These are phyloP conservation scores for Trifolium repens DNA, from an alignment of 306 rosid species.

Conservation along the genomic window DNA sequence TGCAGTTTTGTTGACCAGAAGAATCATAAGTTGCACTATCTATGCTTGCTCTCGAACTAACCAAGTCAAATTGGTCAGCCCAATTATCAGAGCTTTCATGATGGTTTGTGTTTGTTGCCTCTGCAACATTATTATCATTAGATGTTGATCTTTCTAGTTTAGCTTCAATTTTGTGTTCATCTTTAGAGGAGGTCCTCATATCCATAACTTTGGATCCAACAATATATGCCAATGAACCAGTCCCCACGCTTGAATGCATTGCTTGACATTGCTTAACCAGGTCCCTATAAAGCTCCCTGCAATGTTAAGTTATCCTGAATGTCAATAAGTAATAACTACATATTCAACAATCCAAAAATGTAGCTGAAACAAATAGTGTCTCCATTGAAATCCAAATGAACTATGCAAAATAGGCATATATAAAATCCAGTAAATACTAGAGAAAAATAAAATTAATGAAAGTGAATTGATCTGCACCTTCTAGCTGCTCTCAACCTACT, in stretches of 20 bases:
- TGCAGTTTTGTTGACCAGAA: conserved; percentile 51
- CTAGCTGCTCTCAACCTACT: conserved; percentile 77
- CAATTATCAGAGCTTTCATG: conserved; percentile 61
- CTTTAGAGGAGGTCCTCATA: conserved; percentile 79
- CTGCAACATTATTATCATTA: conserved; percentile 51
- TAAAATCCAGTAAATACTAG: conserved; percentile 39
- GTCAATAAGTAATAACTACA: conserved; percentile 35
- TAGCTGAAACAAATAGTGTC: conserved; percentile 33
- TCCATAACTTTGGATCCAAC: conserved; percentile 97
- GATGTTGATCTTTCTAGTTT: conserved; percentile 60
- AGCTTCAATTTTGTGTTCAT: conserved; percentile 48
- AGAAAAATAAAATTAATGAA: conserved; percentile 37
- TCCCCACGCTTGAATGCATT: conserved; percentile 93
- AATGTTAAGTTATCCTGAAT: conserved; percentile 40
- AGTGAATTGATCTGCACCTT: conserved; percentile 56
- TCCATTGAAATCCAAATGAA: conserved; percentile 33
- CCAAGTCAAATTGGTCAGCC: conserved; percentile 59
- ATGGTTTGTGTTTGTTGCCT: conserved; percentile 50
- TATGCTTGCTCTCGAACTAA: conserved; percentile 61
- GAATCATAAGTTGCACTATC: conserved; percentile 58
- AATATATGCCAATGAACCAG: conserved; percentile 89
- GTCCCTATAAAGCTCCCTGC: conserved; percentile 78
- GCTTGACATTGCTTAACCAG: conserved; percentile 82
- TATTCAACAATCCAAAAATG: conserved; percentile 33
- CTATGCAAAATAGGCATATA: conserved; percentile 9